Evolutionary conservation across 2,329 filamentous ascomycete species (phyloP), one percentile per base, ranked within the genome.

Genomic region (Diaporthe nobilis): DNA sequence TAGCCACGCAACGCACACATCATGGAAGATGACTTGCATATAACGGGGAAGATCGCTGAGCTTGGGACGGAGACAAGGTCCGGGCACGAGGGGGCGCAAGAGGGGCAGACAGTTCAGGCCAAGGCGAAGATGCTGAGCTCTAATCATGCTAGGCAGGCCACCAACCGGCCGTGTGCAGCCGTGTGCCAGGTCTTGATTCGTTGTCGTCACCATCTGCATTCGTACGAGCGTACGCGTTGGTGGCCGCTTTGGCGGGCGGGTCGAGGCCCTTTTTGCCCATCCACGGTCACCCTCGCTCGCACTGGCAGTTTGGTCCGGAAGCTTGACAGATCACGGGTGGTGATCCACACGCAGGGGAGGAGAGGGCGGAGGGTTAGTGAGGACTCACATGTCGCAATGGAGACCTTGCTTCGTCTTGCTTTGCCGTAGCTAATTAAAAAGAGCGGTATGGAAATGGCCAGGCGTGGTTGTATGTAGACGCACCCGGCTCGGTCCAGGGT

Each of bases 231-330:
- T 70, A 34, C 65, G 65, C 17, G 65, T 70, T 70, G 65, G 65
- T 70, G 65, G 65, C 65, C 65, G 65, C 65, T 70, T 55, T 70
- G 65, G 49, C 65, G 49, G 65, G 34, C 65, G n/a, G 65, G 49
- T 70, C 65, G 49, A 70, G 65, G 65, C 44, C 63, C 37, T 12
- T 37, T 67, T 22, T 25, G 44, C 63, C 42, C 63, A 28, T 25
- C 63, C 42, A 51, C 44, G 42, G 12, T 37, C 61, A 49, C 47
- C 44, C 31, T 39, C 22, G 63, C 47, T n/a, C 47, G 12, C 44
- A n/a, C 47, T 70, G 65, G 47, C 34, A 70, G 34, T 55, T 22
- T 51, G 28, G 44, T 39, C 63, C 47, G 63, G 31, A 53, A 53
- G 31, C 28, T 51, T 68, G 63, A 68, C 44, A 6, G 63, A 17